Evolutionary conservation across 257 asterid species (phyloP).

Genomic region (Gentiana macrophylla): DNA sequence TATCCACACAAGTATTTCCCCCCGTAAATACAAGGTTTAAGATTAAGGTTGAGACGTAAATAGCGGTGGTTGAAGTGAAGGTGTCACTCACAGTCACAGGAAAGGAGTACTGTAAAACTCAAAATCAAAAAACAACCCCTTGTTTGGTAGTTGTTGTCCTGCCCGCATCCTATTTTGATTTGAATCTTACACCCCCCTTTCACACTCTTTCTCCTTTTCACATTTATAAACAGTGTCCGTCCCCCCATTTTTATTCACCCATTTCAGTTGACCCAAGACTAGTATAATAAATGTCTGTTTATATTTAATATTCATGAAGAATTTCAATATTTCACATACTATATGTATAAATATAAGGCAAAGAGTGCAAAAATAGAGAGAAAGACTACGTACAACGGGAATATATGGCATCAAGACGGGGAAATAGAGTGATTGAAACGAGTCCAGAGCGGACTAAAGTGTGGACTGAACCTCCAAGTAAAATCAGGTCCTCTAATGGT

Average conservation of each 20-base stretch:
- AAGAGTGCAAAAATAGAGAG: too few relatives aligned
- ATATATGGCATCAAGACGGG: neutral
- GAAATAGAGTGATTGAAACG: conserved; percentile 21
- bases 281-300: too few relatives aligned
- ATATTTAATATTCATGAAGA: too few relatives aligned
- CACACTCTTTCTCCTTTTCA: conserved; percentile 8
- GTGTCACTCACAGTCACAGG: too few relatives aligned
- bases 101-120: too few relatives aligned
- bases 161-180: conserved; percentile 30
- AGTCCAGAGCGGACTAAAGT: conserved; percentile 58
- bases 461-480: conserved; percentile 49
- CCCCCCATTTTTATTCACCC: neutral
- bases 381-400: too few relatives aligned
- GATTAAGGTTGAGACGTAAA: too few relatives aligned
- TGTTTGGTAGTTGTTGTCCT: conserved; percentile 45
- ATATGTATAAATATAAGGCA: neutral
- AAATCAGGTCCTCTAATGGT: conserved; percentile 18
- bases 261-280: neutral
- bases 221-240: conserved; percentile 1
- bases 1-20: too few relatives aligned
- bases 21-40: too few relatives aligned
- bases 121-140: neutral
- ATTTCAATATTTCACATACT: neutral
- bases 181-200: conserved; percentile 12
- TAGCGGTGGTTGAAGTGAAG: too few relatives aligned